phyloP scores from a whole-genome alignment of 2,329 filamentous ascomycete genomes.

The Penicillium corylophilum region DNA sequence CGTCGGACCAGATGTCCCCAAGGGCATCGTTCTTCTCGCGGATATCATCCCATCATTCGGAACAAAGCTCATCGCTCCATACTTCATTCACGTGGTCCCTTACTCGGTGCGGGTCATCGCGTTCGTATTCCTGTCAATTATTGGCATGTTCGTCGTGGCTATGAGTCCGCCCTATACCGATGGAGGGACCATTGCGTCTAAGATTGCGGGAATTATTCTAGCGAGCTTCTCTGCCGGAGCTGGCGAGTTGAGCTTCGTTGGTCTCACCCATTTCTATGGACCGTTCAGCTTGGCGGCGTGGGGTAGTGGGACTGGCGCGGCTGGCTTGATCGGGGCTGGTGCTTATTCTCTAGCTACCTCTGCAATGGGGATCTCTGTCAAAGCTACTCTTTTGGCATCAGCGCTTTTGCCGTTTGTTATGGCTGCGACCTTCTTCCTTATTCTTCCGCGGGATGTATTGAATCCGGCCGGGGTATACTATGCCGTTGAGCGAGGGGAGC shows the following conservation, averaged over 20 bases:
- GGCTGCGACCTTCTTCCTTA: conserved; percentile 76
- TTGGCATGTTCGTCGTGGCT: conserved; percentile 86
- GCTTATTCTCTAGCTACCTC: conserved; percentile 85
- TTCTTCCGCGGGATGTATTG: conserved; percentile 70
- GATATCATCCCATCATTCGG: conserved; percentile 88
- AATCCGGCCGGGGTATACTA: conserved; percentile 56
- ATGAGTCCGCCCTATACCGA: conserved; percentile 64
- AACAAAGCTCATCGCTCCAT: conserved; percentile 84
- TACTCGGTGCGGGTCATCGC: conserved; percentile 72
- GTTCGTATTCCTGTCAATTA: conserved; percentile 72
- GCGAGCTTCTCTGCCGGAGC: conserved; percentile 82
- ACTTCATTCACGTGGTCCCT: conserved; percentile 86
- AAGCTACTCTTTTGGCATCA: conserved; percentile 70
- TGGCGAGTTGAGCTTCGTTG: conserved; percentile 87
- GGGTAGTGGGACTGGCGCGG: conserved; percentile 88
- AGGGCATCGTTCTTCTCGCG: conserved; percentile 87
- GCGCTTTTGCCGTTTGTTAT: conserved; percentile 79
- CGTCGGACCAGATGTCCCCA: conserved; percentile 80
- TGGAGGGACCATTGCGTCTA: conserved; percentile 64
- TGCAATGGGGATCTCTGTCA: conserved; percentile 71
- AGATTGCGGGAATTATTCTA: conserved; percentile 79
- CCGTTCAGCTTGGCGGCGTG: conserved; percentile 83
- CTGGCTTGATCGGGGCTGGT: conserved; percentile 81
- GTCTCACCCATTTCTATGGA: conserved; percentile 90
- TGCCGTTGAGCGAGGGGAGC: conserved; percentile 47